Evolutionary conservation across 495 filamentous ascomycete genomes (phyloP), one percentile per base, ranked within the genome.

Genomic region (Aspergillus biplanus): DNA sequence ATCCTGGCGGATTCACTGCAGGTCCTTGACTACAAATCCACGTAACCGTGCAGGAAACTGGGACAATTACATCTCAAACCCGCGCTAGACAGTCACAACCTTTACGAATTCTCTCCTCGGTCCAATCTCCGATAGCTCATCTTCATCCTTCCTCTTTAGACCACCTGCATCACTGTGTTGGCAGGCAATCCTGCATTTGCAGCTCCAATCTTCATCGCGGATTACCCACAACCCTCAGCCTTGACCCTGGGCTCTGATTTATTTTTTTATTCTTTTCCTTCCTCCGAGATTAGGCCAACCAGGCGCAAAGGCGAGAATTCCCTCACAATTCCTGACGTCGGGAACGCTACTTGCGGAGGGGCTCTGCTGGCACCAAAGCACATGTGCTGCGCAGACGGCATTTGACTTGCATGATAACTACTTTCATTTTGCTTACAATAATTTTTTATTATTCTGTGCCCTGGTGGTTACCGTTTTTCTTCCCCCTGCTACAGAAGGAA

Each of bases 101-200:
- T 74, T 72, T 67, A 70, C 73, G 65, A 68, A 52, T 58, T 59
- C 52, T 62, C 35, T 61, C 63, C 67, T 75, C 70, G 69, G 69
- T 62, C 66, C 71, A 69, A 66, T 72, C 73, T 64, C 76, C 69
- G 72, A 77, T 76, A 76, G 66, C 65, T 74, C 69, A 58, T 60
- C 56, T 66, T 75, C 64, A 58, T 27, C 65, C 71, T 79, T 74
- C 77, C 77, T 48, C 59, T 76, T 80, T 76, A 62, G 77, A 78
- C 69, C 69, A 62, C 69, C 70, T 80, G 77, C 77, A 77, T 76
- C 67, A 72, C 71, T 80, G 75, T 69, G 75, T 66, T 77, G 75
- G 73, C 77, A 75, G 71, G 70, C 73, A 73, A 74, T 69, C 64
- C 67, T 69, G 67, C 67, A 69, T 69, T 59, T 52, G 67, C 67